Evolutionary conservation across 108 stramenopile genomes (phyloP).

Genomic region (Fragilariopsis cylindrus): DNA sequence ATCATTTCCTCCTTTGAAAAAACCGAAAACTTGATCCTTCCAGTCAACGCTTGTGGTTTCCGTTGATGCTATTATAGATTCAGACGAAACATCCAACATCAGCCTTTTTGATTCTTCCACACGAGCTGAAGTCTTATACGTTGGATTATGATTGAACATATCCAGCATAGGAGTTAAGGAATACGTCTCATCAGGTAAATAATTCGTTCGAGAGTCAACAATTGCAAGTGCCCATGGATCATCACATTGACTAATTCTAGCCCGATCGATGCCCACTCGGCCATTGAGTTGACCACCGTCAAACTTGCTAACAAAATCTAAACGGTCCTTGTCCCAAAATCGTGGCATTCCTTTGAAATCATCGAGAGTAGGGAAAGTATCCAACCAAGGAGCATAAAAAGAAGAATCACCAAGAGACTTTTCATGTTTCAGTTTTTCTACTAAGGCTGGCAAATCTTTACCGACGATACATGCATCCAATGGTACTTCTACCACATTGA

Average conservation of each 20-base stretch:
- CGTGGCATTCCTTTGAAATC: constrained; percentile 55
- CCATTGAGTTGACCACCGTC: constrained; percentile 70
- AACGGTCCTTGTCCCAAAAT: constrained; percentile 66
- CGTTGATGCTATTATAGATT: constrained; percentile 24
- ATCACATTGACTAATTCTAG: constrained; percentile 20
- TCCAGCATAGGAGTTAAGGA: constrained; percentile 74
- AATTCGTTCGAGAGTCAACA: constrained; percentile 77
- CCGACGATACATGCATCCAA: constrained; percentile 63
- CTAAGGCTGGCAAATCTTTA: constrained; percentile 50
- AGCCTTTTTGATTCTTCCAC: constrained; percentile 39
- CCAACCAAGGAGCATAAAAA: constrained; percentile 48
- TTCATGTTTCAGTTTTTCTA: constrained; percentile 62
- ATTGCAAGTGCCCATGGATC: constrained; percentile 78
- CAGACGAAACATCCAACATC: constrained; percentile 26
- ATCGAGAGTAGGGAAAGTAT: constrained; percentile 35
- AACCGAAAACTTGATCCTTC: constrained; percentile 25
- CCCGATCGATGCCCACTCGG: constrained; percentile 45
- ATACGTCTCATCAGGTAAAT: constrained; percentile 61
- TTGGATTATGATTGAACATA: constrained; percentile 75
- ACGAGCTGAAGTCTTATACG: constrained; percentile 42
- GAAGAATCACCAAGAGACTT: constrained; percentile 50
- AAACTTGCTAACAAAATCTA: constrained; percentile 39
- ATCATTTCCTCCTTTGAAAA: constrained; percentile 7
- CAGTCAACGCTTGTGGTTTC: constrained; percentile 12
- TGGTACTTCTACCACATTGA: constrained; percentile 50